phyloP scores from a whole-genome alignment of 192 early-diverging fungal genomes.

The Umbelopsis sp. region DNA sequence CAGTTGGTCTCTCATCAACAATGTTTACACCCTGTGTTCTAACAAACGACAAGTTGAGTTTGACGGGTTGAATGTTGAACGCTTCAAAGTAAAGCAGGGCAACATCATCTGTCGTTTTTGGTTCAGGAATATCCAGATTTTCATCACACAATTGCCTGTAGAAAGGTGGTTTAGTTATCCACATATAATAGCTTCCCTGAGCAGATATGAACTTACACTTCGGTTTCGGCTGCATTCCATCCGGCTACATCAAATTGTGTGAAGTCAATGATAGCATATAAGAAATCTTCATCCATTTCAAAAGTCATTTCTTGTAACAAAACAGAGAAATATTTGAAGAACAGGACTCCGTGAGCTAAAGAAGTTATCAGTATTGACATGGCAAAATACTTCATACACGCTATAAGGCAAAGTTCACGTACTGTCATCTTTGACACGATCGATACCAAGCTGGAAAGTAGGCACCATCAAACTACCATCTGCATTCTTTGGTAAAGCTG shows the following conservation, averaged over 20 bases:
- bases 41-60: conserved; percentile 95
- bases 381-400: neutral
- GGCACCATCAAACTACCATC: conserved; percentile 59
- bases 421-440: conserved; percentile 88
- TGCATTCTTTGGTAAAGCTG: conserved; percentile 74
- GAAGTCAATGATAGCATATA: conserved; percentile 86
- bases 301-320: conserved; percentile 92
- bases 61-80: conserved; percentile 91
- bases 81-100: conserved; percentile 92
- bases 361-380: neutral
- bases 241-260: conserved; percentile 73
- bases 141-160: conserved; percentile 51
- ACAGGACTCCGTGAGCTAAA: conserved; percentile 90
- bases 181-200: neutral
- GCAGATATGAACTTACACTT: conserved; percentile 1
- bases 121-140: conserved; percentile 70
- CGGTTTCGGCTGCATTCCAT: conserved; percentile 46
- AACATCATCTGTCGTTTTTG: conserved; percentile 65
- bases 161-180: neutral
- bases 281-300: conserved; percentile 93
- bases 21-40: conserved; percentile 71
- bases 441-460: conserved; percentile 73
- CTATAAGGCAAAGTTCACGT: conserved; percentile 22
- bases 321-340: conserved; percentile 92
- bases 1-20: conserved; percentile 58